phyloP scores from a whole-genome alignment of 2,329 filamentous ascomycete species.

The Colletotrichum viniferum region DNA sequence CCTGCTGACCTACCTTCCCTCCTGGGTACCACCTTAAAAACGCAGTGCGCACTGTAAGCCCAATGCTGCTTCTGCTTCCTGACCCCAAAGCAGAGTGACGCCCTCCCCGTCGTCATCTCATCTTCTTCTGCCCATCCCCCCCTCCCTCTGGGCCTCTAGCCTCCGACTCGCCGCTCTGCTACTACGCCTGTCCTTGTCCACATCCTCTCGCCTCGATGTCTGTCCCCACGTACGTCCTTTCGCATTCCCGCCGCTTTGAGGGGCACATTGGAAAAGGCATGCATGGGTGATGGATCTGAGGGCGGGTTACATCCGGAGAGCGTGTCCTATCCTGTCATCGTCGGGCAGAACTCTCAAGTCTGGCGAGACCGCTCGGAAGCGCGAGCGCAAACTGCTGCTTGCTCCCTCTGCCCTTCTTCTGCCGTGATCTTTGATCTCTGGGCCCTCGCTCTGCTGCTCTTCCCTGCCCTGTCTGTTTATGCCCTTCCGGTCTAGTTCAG shows the following conservation, averaged over 20 bases:
- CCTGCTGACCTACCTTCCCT: no score
- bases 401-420: neutral
- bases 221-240: neutral
- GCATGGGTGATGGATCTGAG: neutral
- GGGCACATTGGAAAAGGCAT: neutral
- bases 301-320: conserved; percentile 13
- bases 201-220: neutral
- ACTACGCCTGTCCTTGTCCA: neutral
- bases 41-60: neutral
- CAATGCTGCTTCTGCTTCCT: neutral
- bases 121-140: neutral
- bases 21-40: neutral
- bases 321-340: neutral
- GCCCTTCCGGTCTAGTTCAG: neutral
- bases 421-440: neutral
- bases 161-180: neutral
- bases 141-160: neutral
- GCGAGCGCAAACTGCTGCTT: neutral
- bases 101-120: neutral
- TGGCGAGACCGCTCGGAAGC: neutral
- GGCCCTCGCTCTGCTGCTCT: neutral
- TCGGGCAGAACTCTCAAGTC: neutral
- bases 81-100: neutral
- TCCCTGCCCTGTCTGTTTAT: neutral
- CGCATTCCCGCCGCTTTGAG: neutral